Base-by-base conservation (phyloP, 2,329 filamentous ascomycete species). In the Fusarium sp. region DNA sequence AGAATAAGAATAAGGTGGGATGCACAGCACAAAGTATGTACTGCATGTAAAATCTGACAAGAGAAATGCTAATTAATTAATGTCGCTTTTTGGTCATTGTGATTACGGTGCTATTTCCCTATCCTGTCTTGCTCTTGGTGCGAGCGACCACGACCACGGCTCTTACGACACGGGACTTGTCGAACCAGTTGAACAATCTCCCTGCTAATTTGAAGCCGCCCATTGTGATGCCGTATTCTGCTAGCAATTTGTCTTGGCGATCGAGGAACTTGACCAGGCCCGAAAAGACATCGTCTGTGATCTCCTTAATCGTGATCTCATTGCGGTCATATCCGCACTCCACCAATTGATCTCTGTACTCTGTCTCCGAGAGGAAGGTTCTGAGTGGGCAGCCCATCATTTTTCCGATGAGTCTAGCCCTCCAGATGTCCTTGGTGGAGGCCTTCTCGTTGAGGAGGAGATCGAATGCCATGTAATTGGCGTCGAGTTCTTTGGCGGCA, bases 401-500 rank as follows among this genome's bases (percentile, higher is more conserved):
- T 28, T 84, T 75, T 7, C 87, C 87, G 6, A 90, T 68, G 1
- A 85, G 20, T 2, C 83, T 80, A 5, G 88, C 80, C 8, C 82
- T 56, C 11, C 85, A 56, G 0, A 63, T 79, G 33, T 84, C 75
- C 36, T 58, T 33, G 3, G 39, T 26, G 4, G 79, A 77, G 4
- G 83, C 81, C 13, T 69, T 59, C 8, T 80, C 76, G 63, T 81
- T 80, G 42, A 85, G 80, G 6, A 89, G 74, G 3, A 90, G 81
- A 66, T 90, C 89, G 66, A 90, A 90, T 0, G 85, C 87, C 85
- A 89, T 88, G 58, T 88, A 78, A 1, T 86, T 84, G 3, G 88
- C 87, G 7, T 82, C 73, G 2, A 90, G 81, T 1, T 78, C 78
- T 7, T 71, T 76, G 9, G 81, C 79, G 2, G 86, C 83, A 48